Conservation (phyloP, 495 filamentous ascomycete genomes). For the Neurospora intermedia region DNA sequence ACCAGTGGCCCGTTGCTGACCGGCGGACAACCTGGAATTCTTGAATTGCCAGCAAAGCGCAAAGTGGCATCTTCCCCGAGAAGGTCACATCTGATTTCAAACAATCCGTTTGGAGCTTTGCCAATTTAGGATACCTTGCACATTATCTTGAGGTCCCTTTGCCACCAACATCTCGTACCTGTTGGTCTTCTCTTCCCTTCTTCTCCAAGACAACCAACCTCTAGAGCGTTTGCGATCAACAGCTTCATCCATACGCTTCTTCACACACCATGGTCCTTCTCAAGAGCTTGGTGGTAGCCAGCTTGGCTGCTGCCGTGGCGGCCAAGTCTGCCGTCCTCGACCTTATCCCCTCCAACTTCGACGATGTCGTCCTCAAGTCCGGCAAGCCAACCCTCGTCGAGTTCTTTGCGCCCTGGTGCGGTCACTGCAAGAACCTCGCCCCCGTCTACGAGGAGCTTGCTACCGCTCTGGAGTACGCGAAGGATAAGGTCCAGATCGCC, state of each 20-base stretch:
- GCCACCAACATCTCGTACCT: not conserved
- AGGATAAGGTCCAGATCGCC: conserved; percentile 78
- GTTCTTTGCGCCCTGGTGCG: conserved; percentile 99
- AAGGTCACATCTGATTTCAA: conserved; percentile 15
- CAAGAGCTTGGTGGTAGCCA: conserved; percentile 42
- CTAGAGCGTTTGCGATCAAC: not conserved
- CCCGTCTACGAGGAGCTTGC: conserved; percentile 94
- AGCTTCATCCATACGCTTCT: not conserved
- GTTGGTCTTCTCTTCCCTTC: not conserved
- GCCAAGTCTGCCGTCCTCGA: conserved; percentile 65
- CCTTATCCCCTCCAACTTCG: conserved; percentile 81
- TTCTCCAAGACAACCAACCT: not conserved
- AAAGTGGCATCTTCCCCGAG: conserved; percentile 27
- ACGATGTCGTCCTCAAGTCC: conserved; percentile 74
- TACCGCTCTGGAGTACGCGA: conserved; percentile 53
- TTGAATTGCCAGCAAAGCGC: conserved; percentile 2
- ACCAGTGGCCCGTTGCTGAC: not conserved
- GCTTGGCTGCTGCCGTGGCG: conserved; percentile 33
- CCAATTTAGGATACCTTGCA: not conserved
- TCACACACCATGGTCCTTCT: conserved; percentile 34
- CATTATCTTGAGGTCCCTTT: not conserved
- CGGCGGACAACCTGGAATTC: not conserved
- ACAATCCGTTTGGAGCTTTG: conserved; percentile 9
- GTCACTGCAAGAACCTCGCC: conserved; percentile 93
- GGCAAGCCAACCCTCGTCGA: conserved; percentile 95